phyloP scores from a whole-genome alignment of 768 basidiomycete species.

The Mycena maculata region DNA sequence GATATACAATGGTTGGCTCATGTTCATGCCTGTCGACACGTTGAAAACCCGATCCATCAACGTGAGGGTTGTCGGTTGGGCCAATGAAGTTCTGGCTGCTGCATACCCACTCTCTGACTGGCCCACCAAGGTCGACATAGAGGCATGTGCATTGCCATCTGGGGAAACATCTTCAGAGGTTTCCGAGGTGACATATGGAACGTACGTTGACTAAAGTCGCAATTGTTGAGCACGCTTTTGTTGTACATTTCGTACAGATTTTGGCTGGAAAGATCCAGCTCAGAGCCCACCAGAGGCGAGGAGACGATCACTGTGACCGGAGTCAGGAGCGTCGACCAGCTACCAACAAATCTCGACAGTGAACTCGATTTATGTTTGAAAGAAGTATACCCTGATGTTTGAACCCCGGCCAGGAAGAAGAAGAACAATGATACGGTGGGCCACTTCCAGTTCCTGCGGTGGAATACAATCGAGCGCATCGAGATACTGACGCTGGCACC shows the following conservation, averaged over 20 bases:
- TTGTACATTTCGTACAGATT: background rate
- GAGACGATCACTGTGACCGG: slow-evolving; percentile 3
- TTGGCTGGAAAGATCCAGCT: background rate
- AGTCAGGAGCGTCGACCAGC: slow-evolving; percentile 11
- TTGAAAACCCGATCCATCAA: background rate
- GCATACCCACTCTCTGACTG: background rate
- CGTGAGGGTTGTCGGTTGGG: background rate
- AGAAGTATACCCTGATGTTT: background rate
- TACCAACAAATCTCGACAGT: too few species aligned
- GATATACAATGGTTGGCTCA: background rate
- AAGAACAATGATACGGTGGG: background rate
- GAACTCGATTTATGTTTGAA: too few species aligned
- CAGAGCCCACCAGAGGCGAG: background rate
- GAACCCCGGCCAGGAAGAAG: background rate
- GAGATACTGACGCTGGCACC: slow-evolving; percentile 3
- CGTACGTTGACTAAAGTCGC: too few species aligned
- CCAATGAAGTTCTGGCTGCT: background rate
- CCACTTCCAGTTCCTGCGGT: background rate
- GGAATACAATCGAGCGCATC: background rate
- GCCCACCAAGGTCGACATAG: too few species aligned
- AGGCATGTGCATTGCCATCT: too few species aligned
- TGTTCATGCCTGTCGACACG: background rate
- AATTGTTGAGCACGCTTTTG: too few species aligned
- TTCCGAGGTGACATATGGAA: too few species aligned
- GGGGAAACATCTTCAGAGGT: too few species aligned